Evolutionary conservation across 2,329 filamentous ascomycete species (phyloP).

Genomic region (Colletotrichum magnum): DNA sequence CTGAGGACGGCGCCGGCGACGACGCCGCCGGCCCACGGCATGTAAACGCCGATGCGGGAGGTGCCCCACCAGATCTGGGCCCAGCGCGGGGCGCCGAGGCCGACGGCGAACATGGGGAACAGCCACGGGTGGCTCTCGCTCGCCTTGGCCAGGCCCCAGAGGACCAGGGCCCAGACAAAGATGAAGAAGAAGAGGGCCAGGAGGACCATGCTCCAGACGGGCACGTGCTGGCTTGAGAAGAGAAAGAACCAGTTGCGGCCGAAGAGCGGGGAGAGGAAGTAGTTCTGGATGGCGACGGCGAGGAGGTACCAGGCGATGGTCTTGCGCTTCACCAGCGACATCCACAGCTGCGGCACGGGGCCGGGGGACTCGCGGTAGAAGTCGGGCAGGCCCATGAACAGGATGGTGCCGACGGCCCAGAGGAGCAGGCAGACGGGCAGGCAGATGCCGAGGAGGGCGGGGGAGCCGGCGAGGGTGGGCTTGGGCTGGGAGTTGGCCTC

Average conservation of each 20-base stretch:
- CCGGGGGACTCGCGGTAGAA: slow-evolving; percentile 77
- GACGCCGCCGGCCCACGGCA: slow-evolving; percentile 73
- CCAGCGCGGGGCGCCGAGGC: slow-evolving; percentile 76
- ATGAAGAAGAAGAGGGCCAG: slow-evolving; percentile 70
- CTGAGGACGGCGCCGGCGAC: slow-evolving; percentile 69
- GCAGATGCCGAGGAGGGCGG: slow-evolving; percentile 60
- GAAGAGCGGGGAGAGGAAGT: slow-evolving; percentile 76
- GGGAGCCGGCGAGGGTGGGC: slow-evolving; percentile 48
- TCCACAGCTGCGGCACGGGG: slow-evolving; percentile 75
- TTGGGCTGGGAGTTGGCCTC: slow-evolving; percentile 35
- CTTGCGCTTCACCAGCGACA: slow-evolving; percentile 71
- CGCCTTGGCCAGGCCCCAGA: slow-evolving; percentile 66
- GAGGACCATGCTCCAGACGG: slow-evolving; percentile 69
- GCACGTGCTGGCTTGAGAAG: slow-evolving; percentile 70
- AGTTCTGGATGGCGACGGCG: slow-evolving; percentile 75
- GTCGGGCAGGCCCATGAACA: slow-evolving; percentile 73
- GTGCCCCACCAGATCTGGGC: slow-evolving; percentile 77
- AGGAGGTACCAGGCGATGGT: slow-evolving; percentile 78
- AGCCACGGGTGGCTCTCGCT: slow-evolving; percentile 76
- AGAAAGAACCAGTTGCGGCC: slow-evolving; percentile 78
- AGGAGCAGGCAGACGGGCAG: slow-evolving; percentile 70
- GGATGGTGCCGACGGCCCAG: slow-evolving; percentile 68
- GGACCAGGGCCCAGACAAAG: slow-evolving; percentile 67
- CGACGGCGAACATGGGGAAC: slow-evolving; percentile 76
- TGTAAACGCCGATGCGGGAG: slow-evolving; percentile 70